Base-by-base conservation (phyloP, 192 early-diverging fungal species). In the Podila clonocystis region DNA sequence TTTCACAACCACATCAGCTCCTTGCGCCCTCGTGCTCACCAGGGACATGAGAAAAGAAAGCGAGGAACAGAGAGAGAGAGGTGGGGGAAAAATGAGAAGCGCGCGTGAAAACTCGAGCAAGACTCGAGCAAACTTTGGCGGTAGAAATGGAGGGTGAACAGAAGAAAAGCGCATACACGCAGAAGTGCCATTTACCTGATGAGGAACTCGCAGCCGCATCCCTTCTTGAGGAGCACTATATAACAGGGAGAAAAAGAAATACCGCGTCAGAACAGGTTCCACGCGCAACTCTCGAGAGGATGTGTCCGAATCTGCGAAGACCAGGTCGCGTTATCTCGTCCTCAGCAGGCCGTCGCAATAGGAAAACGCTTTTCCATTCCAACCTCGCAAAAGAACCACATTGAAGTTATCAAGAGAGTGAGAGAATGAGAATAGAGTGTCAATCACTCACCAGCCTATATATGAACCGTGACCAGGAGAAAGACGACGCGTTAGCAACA, bases 181-280 rank as follows among this genome's bases (percentile, higher is more conserved):
- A 22, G 8, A 36, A n/a, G 2, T 24, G 4, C 13, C 20, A 3
- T 19, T 76, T 77, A 77, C 75, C 64, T 71, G 59, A 77, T 65
- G 58, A 77, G 60, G 31, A 77, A 71, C 12, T 65, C 68, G 15
- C 61, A 63, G 29, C 75, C 75, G 24, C 75, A 77, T 67, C 75
- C 75, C 48, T 77, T 33, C 68, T 77, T 77, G 68, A 70, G 71
- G 20, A 77, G 34, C 24, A 77, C 75, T 77, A 45, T 2, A 20
- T 9, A 33, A 52, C 9, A 3, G 65, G n/a, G 9, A 57, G 50
- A 31, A 22, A 41, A 4, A 29, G 3, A 13, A 63, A 63, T 13
- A 41, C 34, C 41, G 28, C 45, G 49, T 61, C 29, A 31, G n/a
- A 0, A 26, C 26, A 30, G 22, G 59, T 26, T 31, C 33, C 59